These are phyloP conservation scores for Aspergillus bombycis DNA, from an alignment of 2,329 filamentous ascomycete species.

Conservation along the genomic window DNA sequence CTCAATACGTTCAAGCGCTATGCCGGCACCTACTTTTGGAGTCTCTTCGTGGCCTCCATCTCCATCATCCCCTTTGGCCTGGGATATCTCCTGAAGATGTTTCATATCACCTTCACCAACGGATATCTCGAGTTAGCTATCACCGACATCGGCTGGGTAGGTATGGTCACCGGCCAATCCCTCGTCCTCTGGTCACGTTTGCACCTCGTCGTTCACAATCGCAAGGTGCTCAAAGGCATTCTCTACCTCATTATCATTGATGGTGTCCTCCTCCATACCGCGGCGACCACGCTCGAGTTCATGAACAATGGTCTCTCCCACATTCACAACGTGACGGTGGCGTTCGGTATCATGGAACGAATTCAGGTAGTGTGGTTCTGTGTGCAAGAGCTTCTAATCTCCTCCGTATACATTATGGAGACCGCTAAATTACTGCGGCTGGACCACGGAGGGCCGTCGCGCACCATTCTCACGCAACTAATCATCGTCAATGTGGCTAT, in stretches of 20 bases:
- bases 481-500: conserved; percentile 51
- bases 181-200: conserved; percentile 54
- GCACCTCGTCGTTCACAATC: conserved; percentile 47
- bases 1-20: conserved; percentile 52
- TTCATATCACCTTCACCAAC: conserved; percentile 36
- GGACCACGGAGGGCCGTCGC: conserved; percentile 41
- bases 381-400: conserved; percentile 57
- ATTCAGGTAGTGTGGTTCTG: conserved; percentile 60
- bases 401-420: conserved; percentile 55
- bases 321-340: conserved; percentile 28
- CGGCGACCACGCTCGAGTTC: conserved; percentile 47
- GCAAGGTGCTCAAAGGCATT: conserved; percentile 38
- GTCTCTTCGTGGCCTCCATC: conserved; percentile 45
- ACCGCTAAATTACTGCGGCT: conserved; percentile 53
- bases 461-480: conserved; percentile 47
- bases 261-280: conserved; percentile 45
- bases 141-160: conserved; percentile 48
- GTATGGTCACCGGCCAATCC: conserved; percentile 53
- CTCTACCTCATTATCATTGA: conserved; percentile 50
- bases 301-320: conserved; percentile 36
- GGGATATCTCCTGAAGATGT: conserved; percentile 52
- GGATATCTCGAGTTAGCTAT: conserved; percentile 41
- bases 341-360: conserved; percentile 53
- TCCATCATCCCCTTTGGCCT: conserved; percentile 49
- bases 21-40: conserved; percentile 54